phyloP scores from a whole-genome alignment of 2,329 filamentous ascomycete genomes.

The Ceratocystis papillata region DNA sequence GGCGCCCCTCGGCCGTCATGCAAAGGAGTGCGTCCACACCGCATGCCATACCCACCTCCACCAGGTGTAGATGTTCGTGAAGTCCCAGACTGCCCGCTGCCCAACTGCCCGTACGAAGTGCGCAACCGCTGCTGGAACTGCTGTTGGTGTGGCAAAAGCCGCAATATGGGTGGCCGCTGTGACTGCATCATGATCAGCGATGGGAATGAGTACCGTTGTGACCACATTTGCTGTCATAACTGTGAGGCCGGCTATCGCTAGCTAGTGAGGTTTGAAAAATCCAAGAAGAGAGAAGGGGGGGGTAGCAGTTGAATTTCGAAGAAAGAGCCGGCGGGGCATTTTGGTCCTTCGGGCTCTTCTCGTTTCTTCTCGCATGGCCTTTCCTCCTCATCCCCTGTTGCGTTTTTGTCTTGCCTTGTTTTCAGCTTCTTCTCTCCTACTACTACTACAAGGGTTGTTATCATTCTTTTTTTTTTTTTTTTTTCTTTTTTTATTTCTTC shows the following conservation, averaged over 20 bases:
- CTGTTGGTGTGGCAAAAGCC: constrained; percentile 46
- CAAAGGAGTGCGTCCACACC: constrained; percentile 35
- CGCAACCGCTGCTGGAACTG: constrained; percentile 44
- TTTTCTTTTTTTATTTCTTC: neutral
- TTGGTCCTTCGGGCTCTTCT: constrained; percentile 10
- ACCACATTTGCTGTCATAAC: constrained; percentile 44
- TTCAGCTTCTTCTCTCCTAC: neutral
- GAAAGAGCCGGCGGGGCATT: constrained; percentile 10
- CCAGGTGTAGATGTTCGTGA: constrained; percentile 33
- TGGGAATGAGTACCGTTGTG: constrained; percentile 40
- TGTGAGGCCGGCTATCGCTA: constrained; percentile 37
- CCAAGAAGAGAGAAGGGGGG: neutral
- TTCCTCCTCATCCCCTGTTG: constrained; percentile 3
- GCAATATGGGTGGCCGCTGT: constrained; percentile 42
- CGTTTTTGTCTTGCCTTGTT: neutral
- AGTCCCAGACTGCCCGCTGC: constrained; percentile 37
- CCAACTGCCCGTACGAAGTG: constrained; percentile 41
- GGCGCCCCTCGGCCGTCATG: constrained; percentile 35
- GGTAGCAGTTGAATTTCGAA: neutral
- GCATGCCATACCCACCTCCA: constrained; percentile 40
- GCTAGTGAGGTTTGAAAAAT: neutral
- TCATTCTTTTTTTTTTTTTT: neutral
- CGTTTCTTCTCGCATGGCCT: constrained; percentile 7
- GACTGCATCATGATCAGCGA: constrained; percentile 44
- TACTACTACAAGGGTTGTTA: neutral